Base-by-base conservation (phyloP, 2,329 filamentous ascomycete genomes). In the Boeremia exigua region DNA sequence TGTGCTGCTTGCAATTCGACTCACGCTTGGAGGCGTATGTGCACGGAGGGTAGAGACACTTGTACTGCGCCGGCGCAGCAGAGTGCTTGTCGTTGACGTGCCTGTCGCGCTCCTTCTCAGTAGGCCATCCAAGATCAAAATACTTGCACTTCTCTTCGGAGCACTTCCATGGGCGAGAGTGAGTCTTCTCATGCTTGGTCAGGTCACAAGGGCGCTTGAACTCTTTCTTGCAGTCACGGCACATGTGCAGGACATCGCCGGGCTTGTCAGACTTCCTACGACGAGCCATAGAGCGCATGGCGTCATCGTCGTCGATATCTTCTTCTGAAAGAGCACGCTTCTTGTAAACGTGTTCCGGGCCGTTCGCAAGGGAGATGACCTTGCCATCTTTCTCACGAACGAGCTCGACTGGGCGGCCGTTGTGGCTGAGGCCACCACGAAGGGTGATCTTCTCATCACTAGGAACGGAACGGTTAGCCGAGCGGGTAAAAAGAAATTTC, bases 41-140 rank as follows among this genome's bases (percentile, higher is more conserved):
- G 82, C 95, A 98, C 23, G 89, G 89, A 66, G 87, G 83, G 78
- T 85, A 98, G 43, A 87, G 79, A 78, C 95, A 99, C 78, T 91
- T 87, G 77, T 87, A 96, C 80, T 96, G 87, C 38, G 87, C 82
- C 4, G 95, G 93, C 30, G 87, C 83, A 48, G 85, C 79, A 15
- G 91, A 93, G 79, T 99, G 95, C 80, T 96, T 96, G 81, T 99
- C 95, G 75, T 97, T 97, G 77, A 92, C 85, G 76, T 99, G 95
- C 48, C 95, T 90, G 68, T 96, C 93, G 78, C 93, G 90, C 79
- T 98, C 95, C 79, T 99, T 98, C 78, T 98, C 93, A 0, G 95
- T 98, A 4, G 95, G 94, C 90, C 94, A 98, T 45, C 95, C 95
- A 67, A 90, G 87, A 30, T 89, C 85, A 74, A 90, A 87, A 77